Percentiles rank a stretch among this genome's conserved stretches.
Evolutionary conservation across 2,329 filamentous ascomycete genomes (phyloP).

Genomic region (Cadophora sp.): DNA sequence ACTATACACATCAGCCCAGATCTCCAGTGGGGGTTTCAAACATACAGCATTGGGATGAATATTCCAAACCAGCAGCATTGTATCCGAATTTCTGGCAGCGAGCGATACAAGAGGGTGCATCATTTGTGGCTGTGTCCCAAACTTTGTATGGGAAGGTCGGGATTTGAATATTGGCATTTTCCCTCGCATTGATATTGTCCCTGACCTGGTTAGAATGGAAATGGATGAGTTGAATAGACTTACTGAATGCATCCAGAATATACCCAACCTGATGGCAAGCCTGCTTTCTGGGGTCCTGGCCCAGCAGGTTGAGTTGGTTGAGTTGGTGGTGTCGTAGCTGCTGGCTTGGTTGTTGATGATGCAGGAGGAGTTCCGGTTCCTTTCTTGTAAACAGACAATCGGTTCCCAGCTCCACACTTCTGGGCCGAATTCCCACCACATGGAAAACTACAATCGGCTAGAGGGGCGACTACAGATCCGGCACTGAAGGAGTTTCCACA

Average conservation of each 20-base stretch:
- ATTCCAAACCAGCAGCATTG: constrained; percentile 34
- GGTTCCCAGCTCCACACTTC: constrained; percentile 33
- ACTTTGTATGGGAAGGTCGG: constrained; percentile 32
- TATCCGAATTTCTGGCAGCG: constrained; percentile 32
- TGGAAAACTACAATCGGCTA: constrained; percentile 29
- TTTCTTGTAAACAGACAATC: constrained; percentile 31
- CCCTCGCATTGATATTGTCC: constrained; percentile 64
- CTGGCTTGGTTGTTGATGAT: constrained; percentile 7
- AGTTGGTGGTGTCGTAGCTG: neutral
- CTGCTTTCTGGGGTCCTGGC: constrained; percentile 30
- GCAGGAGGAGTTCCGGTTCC: constrained; percentile 1
- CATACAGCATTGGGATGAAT: constrained; percentile 33
- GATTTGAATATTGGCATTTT: constrained; percentile 29
- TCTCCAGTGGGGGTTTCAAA: neutral
- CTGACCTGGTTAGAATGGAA: constrained; percentile 58
- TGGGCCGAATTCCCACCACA: constrained; percentile 31
- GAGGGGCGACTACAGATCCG: constrained; percentile 19
- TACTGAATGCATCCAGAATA: constrained; percentile 43
- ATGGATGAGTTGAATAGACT: constrained; percentile 42
- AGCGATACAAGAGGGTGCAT: constrained; percentile 26
- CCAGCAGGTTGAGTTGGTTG: constrained; percentile 18
- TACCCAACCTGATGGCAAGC: constrained; percentile 33
- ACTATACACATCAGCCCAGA: constrained; percentile 42
- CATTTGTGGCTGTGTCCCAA: constrained; percentile 24
- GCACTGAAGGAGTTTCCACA: constrained; percentile 32